Conservation (phyloP, 2,329 filamentous ascomycete species). For the Penicillium verrucosum region DNA sequence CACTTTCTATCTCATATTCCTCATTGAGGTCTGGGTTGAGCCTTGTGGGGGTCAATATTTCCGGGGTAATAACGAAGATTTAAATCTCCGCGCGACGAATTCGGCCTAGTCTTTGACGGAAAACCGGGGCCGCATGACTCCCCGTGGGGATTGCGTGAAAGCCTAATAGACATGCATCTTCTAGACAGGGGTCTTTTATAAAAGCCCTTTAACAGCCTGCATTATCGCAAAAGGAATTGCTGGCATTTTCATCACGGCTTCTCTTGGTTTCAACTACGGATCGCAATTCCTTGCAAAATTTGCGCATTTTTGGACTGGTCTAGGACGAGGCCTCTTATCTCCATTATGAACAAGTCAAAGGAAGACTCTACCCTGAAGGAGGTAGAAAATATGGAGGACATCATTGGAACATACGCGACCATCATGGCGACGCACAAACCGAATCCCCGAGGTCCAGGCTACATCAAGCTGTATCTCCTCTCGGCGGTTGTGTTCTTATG, state of each 20-base stretch:
- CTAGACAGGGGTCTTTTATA: not conserved
- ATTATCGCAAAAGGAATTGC: not conserved
- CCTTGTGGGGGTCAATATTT: not conserved
- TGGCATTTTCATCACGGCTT: not conserved
- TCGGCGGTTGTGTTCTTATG: not conserved
- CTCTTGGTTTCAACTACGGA: not conserved
- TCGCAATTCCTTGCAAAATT: too few relatives aligned
- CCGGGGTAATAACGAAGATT: not conserved
- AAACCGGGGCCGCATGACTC: not conserved
- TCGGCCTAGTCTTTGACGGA: not conserved
- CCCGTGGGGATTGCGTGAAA: not conserved
- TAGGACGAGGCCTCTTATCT: not conserved
- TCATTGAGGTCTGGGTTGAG: not conserved
- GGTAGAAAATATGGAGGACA: not conserved
- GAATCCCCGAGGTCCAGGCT: not conserved
- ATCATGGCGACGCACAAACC: not conserved
- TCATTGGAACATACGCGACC: not conserved
- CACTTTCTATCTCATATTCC: too few relatives aligned
- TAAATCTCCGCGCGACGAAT: not conserved
- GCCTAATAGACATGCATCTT: not conserved
- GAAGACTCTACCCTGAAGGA: not conserved
- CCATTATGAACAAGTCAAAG: not conserved
- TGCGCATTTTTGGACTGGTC: not conserved
- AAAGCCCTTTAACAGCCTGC: not conserved
- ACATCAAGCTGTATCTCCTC: not conserved